Evolutionary conservation across 106 monocot species (phyloP).

Genomic region (Allium sativum): DNA sequence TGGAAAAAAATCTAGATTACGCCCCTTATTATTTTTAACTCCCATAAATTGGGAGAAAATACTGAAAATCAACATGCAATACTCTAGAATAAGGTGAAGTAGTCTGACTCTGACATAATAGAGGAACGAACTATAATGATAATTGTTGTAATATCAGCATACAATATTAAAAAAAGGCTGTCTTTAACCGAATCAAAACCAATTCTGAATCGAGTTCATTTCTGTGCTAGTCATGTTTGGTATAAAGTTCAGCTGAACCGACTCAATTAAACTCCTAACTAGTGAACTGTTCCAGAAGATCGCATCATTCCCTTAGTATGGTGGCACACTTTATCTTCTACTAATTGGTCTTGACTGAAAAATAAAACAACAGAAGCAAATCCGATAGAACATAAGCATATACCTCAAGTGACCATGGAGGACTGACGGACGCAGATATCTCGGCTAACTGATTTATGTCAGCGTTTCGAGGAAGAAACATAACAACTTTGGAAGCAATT

Average conservation of each 20-base stretch:
- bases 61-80: not conserved
- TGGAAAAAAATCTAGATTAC: too few species aligned
- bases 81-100: too few species aligned
- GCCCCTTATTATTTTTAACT: too few species aligned
- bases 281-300: not conserved
- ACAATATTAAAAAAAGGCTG: too few species aligned
- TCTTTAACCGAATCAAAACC: too few species aligned
- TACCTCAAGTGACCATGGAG: slow-evolving; percentile 93
- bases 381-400: not conserved
- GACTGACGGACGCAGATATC: slow-evolving; percentile 40
- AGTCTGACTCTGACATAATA: too few species aligned
- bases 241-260: not conserved
- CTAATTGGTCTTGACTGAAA: too few species aligned
- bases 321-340: not conserved
- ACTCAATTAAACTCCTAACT: not conserved
- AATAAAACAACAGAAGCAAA: not conserved
- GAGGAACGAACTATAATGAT: too few species aligned
- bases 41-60: too few species aligned
- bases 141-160: too few species aligned
- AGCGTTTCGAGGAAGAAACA: slow-evolving; percentile 91
- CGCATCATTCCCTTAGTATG: not conserved
- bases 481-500: slow-evolving; percentile 73
- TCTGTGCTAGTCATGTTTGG: not conserved
- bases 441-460: slow-evolving; percentile 74
- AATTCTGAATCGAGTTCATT: too few species aligned